Evolutionary conservation across 176 grass and related monocot species (phyloP), one percentile per base, ranked within the genome.

Genomic region (Leersia perrieri): DNA sequence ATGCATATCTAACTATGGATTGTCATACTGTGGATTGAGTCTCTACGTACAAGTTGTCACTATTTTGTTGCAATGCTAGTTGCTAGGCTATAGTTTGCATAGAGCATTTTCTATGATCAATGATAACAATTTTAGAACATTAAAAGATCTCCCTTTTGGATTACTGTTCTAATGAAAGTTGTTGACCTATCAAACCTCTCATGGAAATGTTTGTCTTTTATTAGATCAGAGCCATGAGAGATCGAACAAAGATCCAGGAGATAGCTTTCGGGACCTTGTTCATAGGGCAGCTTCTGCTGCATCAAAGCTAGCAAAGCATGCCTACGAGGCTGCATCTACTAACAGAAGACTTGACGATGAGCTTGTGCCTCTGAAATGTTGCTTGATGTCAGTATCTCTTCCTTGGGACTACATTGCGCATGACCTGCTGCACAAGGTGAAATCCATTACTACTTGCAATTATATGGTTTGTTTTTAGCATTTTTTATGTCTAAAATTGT

Each of bases 311-410:
- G 88, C 89, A 15, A 92, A 87, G 83, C 82, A 94, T 77, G 90
- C 92, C 44, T 97, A 88, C 11, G 89, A 77, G 34, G 66, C 89
- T 61, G 41, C 86, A 61, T 88, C 89, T 63, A 70, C 89, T 55
- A 84, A 92, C 51, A 88, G 71, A 72, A 63, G 15, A 15, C 70
- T 49, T 63, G 85, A 90, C 66, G 41, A 77, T 81, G 89, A 88
- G 20, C 91, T 98, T 86, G 71, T 93, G 72, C 96, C 96, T 22
- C 84, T 98, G 10, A 95, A 95, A 66, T 98, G 96, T 42, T 95
- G 86, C 64, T 82, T 98, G 84, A 98, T 98, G 90, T 93, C 92
- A 10, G 88, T 98, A 53, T 95, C 92, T 70, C 91, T 98, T 90
- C 92, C 96, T 64, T 98, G 96, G 96, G 96, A 98, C 47, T 55